Conservation (phyloP, 2,329 filamentous ascomycete genomes). For the Fusarium fracticaudum region DNA sequence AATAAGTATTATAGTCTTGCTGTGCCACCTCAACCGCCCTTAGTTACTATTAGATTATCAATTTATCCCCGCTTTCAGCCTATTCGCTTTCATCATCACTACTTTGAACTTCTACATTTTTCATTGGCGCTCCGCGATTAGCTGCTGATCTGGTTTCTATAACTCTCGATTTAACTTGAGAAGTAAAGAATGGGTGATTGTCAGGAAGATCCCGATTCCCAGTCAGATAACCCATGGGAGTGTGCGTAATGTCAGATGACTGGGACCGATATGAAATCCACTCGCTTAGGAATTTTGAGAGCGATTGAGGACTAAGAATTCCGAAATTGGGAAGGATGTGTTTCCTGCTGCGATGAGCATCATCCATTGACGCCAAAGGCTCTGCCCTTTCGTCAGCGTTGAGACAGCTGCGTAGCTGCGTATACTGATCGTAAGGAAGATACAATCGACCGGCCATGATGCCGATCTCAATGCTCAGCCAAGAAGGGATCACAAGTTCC, state of each 20-base stretch:
- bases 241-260: neutral
- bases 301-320: neutral
- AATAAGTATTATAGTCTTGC: no score
- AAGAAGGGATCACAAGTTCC: neutral
- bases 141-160: neutral
- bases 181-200: neutral
- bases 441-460: neutral
- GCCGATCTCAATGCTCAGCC: neutral
- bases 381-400: no score
- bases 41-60: neutral
- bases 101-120: neutral
- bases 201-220: neutral
- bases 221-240: neutral
- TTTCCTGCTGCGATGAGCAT: neutral
- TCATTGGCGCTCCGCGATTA: rapidly evolving
- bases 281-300: neutral
- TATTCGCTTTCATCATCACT: neutral
- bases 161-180: neutral
- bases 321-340: neutral
- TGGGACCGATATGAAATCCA: neutral
- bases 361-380: rapidly evolving
- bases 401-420: neutral
- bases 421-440: neutral
- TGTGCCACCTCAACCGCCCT: rapidly evolving
- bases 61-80: neutral